phyloP scores from a whole-genome alignment of 2,329 filamentous ascomycete genomes.

The Aspergillus sp. region DNA sequence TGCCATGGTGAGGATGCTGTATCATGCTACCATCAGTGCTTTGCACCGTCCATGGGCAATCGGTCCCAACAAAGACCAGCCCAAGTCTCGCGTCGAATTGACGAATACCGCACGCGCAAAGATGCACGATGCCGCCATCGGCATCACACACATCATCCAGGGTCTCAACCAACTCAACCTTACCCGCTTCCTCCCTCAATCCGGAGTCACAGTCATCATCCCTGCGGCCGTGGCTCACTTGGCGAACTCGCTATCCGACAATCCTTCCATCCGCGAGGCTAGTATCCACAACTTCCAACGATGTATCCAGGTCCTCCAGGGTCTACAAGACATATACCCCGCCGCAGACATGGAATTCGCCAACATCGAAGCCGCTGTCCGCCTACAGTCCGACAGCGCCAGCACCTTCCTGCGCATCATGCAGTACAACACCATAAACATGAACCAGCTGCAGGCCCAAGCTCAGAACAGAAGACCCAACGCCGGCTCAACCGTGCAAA shows the following conservation, averaged over 20 bases:
- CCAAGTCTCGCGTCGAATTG: constrained; percentile 50
- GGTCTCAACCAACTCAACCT: constrained; percentile 69
- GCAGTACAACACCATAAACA: constrained; percentile 23
- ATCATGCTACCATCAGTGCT: constrained; percentile 84
- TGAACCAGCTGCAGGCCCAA: constrained; percentile 7
- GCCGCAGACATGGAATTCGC: constrained; percentile 70
- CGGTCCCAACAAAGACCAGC: constrained; percentile 52
- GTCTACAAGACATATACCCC: constrained; percentile 78
- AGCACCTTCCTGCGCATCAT: constrained; percentile 33
- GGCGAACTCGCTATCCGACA: constrained; percentile 77
- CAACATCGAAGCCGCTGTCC: constrained; percentile 11
- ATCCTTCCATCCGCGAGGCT: constrained; percentile 65
- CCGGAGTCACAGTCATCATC: constrained; percentile 79
- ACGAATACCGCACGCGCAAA: constrained; percentile 72
- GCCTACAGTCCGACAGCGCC: constrained; percentile 15
- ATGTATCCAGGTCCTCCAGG: constrained; percentile 82
- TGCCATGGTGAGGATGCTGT: constrained; percentile 85
- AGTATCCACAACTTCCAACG: constrained; percentile 75
- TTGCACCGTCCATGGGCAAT: constrained; percentile 83
- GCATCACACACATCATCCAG: constrained; percentile 76
- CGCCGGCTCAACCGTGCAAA: constrained; percentile 12
- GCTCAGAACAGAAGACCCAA: constrained; percentile 13
- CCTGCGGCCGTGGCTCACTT: constrained; percentile 88
- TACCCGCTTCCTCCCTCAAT: constrained; percentile 75
- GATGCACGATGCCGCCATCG: constrained; percentile 75